These are phyloP conservation scores for Physaria fendleri DNA, from an alignment of 345 rosid genomes.

Conservation along the genomic window DNA sequence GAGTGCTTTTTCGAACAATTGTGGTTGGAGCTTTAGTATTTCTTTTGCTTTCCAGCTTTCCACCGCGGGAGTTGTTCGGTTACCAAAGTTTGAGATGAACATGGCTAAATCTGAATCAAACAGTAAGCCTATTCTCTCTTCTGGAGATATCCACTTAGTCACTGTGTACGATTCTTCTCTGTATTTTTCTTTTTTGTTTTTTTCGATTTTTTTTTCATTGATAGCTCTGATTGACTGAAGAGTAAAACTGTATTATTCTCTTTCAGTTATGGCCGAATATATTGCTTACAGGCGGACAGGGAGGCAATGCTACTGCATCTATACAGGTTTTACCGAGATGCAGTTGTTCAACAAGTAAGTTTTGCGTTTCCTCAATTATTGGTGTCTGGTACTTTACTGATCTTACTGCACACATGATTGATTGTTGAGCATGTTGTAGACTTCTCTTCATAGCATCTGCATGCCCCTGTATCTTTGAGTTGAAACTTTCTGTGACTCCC, in stretches of 20 bases:
- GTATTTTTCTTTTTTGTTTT: conserved; percentile 9
- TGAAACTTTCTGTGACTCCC: background rate
- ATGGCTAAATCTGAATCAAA: conserved; percentile 85
- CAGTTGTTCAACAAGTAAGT: conserved; percentile 83
- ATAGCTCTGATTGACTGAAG: background rate
- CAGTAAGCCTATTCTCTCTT: conserved; percentile 83
- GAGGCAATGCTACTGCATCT: conserved; percentile 89
- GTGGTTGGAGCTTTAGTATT: conserved; percentile 6
- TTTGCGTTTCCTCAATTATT: conserved; percentile 8
- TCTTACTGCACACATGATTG: background rate
- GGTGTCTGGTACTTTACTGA: background rate
- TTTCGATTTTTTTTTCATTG: background rate
- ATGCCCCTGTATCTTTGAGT: background rate
- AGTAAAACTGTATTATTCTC: conserved; percentile 4
- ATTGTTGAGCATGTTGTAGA: background rate
- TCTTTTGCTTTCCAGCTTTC: conserved; percentile 64
- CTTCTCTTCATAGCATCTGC: conserved; percentile 6
- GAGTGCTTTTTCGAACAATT: background rate
- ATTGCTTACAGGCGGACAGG: conserved; percentile 97
- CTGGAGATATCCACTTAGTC: conserved; percentile 76
- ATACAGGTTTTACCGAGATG: conserved; percentile 94
- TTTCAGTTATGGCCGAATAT: conserved; percentile 94
- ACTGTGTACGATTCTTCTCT: conserved; percentile 57
- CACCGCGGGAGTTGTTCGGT: conserved; percentile 74
- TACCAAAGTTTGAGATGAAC: conserved; percentile 95